Conservation (phyloP, 192 early-diverging fungal species). For the Irineochytrium annulatum region DNA sequence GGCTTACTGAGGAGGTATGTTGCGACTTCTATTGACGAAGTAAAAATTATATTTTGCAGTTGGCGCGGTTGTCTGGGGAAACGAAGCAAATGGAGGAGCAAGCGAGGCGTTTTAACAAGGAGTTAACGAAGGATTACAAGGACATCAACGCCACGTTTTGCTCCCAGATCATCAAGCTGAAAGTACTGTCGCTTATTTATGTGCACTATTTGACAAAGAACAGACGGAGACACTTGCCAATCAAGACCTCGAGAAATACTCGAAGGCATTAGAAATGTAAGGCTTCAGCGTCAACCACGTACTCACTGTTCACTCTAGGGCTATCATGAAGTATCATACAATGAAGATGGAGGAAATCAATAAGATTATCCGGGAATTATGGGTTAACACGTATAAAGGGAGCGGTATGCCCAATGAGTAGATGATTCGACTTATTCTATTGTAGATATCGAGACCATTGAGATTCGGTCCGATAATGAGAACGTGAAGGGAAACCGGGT, state of each 20-base stretch:
- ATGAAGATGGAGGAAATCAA: conserved; percentile 97
- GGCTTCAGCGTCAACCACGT: background rate
- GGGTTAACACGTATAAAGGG: conserved; percentile 94
- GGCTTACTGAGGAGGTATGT: conserved; percentile 22
- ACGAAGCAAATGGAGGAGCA: conserved; percentile 80
- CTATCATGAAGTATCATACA: conserved; percentile 86
- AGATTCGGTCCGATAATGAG: conserved; percentile 88
- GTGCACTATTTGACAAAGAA: conserved; percentile 5
- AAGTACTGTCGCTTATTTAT: too few species aligned
- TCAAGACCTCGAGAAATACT: conserved; percentile 79
- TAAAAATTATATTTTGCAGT: conserved; percentile 16
- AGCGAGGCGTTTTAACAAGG: conserved; percentile 45
- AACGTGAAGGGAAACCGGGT: conserved; percentile 61
- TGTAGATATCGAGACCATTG: conserved; percentile 90
- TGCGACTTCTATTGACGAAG: too few species aligned
- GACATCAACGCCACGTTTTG: conserved; percentile 70
- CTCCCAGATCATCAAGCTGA: conserved; percentile 63
- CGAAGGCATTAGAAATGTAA: conserved; percentile 73
- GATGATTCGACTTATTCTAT: conserved; percentile 1
- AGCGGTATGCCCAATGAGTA: conserved; percentile 45
- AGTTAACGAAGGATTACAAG: conserved; percentile 71
- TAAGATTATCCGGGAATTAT: conserved; percentile 91
- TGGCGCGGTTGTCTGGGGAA: conserved; percentile 66
- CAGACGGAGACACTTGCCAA: conserved; percentile 73
- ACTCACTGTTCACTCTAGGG: conserved; percentile 6